Evolutionary conservation across 148 eudicot species (phyloP), one percentile per base, ranked within the genome.

Genomic region (Rhododendron williamsianum): DNA sequence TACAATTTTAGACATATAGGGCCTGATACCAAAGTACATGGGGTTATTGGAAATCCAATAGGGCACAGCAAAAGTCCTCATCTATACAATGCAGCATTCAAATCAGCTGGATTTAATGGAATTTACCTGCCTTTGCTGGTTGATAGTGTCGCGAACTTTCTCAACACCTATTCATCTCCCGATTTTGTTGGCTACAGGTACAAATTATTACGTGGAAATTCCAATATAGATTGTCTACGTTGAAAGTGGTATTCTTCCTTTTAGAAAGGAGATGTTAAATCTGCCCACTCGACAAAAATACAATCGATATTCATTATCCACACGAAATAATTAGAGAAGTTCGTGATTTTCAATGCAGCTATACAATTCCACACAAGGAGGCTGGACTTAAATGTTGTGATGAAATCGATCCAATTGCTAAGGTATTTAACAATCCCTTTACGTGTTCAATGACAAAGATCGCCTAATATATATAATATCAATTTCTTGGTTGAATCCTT

Each of bases 181-280:
- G 98, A 95, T 87, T 95, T 92, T 89, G 90, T 90, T 63, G 98
- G 98, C 49, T 95, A 90, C 92, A 95, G 98, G 98, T 95, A 36
- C n/a, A 11, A 30, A 36, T 11, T 45, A 30, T 58, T 58, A 18
- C 25, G 4, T 58, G 25, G 65, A 58, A 58, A 56, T 56, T 41
- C 45, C 45, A 6, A 18, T 4, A 18, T 58, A 19, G 23, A 4
- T 18, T 11, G 65, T 0, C 65, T 18, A 58, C 1, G 7, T 58
- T 33, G 7, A 41, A 41, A 41, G 45, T 41, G 45, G 45, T 41
- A 41, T 41, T 41, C 45, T 41, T 41, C 45, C 45, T 41, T 41
- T 41, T 41, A 38, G 41, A 38, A 38, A 38, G 41, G 41, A 38
- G 41, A 38, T 38, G 41, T 33, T 71, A 35, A 3, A 9, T 71